phyloP scores from a whole-genome alignment of 345 rosid genomes.

The Rhodamnia argentea region DNA sequence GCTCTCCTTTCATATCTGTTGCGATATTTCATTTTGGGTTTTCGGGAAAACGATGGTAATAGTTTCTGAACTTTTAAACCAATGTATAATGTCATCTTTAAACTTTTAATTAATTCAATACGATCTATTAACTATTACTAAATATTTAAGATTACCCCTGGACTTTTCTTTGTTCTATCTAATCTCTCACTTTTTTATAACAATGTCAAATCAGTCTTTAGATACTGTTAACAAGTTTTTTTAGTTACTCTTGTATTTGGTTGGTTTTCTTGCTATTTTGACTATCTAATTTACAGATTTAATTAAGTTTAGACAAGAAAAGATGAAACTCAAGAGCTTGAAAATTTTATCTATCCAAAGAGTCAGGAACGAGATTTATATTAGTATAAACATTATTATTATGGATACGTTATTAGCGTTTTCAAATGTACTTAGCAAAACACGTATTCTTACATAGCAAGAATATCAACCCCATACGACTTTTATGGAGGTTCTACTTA shows the following conservation, averaged over 20 bases:
- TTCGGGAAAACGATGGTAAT: background rate
- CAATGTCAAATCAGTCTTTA: background rate
- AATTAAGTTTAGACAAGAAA: background rate
- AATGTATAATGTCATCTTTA: rapidly evolving
- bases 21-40: background rate
- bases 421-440: background rate
- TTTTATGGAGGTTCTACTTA: background rate
- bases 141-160: background rate
- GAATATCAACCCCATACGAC: background rate
- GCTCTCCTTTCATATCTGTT: background rate
- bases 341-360: background rate
- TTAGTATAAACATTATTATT: background rate
- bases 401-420: background rate
- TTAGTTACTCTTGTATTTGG: background rate
- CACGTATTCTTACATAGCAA: background rate
- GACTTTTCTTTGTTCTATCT: background rate
- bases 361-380: background rate
- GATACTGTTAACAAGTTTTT: background rate
- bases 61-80: rapidly evolving
- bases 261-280: background rate
- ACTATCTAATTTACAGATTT: background rate
- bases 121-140: background rate
- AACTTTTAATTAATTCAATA: background rate
- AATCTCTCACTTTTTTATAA: background rate
- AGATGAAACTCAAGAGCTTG: background rate